Percentiles rank a stretch among this genome's conserved stretches.
phyloP scores from a whole-genome alignment of 2,329 filamentous ascomycete genomes.

The Aspergillus flavus region DNA sequence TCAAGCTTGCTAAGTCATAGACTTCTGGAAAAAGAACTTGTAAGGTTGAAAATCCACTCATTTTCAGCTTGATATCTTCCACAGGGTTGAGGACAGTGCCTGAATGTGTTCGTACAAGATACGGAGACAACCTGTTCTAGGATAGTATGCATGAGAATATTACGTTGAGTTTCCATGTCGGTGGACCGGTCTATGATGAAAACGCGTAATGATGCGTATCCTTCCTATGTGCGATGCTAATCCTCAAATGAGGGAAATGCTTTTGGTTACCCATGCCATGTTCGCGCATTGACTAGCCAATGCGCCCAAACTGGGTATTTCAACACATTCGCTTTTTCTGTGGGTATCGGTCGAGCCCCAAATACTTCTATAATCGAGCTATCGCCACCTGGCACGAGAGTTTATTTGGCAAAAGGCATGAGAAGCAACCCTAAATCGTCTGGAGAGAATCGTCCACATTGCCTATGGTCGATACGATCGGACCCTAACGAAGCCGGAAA shows the following conservation, averaged over 20 bases:
- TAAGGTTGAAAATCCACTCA: not conserved
- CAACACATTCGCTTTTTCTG: not conserved
- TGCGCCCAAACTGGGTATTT: not conserved
- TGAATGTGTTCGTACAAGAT: not conserved
- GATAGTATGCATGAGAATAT: not conserved
- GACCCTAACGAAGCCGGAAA: not conserved
- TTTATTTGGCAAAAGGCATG: not conserved
- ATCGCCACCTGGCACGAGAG: not conserved
- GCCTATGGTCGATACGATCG: not conserved
- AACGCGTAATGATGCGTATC: not conserved
- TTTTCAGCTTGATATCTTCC: not conserved
- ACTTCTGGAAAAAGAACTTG: not conserved
- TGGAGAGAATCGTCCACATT: not conserved
- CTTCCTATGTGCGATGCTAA: not conserved
- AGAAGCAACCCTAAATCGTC: too few relatives aligned
- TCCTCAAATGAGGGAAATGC: not conserved
- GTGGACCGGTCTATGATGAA: not conserved
- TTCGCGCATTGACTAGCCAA: not conserved
- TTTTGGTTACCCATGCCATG: constrained; percentile 26
- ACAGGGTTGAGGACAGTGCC: not conserved
- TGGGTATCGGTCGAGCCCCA: not conserved
- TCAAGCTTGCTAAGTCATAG: not conserved
- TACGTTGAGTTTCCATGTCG: not conserved
- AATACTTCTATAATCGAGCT: not conserved
- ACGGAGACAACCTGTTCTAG: not conserved